Evolutionary conservation across 129 eudicot species (phyloP).

Genomic region (Arctium lappa): DNA sequence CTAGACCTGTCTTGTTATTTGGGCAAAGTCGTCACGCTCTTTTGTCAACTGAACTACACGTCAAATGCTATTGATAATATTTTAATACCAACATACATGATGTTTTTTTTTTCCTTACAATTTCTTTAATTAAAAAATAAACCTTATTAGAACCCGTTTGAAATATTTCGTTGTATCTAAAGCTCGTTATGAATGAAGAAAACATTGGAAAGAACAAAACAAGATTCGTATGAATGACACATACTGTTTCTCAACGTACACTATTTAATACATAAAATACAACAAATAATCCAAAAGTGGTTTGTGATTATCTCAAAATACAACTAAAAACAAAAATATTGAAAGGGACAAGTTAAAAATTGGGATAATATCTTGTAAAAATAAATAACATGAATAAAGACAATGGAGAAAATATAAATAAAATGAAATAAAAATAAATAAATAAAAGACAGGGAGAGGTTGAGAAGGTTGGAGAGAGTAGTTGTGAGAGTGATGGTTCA

Average conservation of each 20-base stretch:
- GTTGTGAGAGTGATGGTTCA: conserved; percentile 22
- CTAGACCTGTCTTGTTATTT: too few relatives aligned
- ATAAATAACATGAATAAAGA: not conserved
- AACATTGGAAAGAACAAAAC: not conserved
- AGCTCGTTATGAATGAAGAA: not conserved
- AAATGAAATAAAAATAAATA: not conserved
- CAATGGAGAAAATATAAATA: not conserved
- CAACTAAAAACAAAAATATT: not conserved
- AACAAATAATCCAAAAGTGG: not conserved
- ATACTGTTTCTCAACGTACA: not conserved
- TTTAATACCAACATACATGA: too few relatives aligned
- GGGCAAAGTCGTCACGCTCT: too few relatives aligned
- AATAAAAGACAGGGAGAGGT: conserved; percentile 3
- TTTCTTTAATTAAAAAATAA: not conserved
- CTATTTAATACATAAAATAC: not conserved
- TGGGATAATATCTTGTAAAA: not conserved
- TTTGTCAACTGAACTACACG: too few relatives aligned
- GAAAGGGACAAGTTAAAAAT: not conserved
- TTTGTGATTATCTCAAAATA: not conserved
- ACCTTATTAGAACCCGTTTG: not conserved
- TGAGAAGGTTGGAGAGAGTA: conserved; percentile 22
- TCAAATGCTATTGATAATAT: not conserved
- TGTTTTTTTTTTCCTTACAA: too few relatives aligned
- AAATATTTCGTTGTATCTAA: not conserved
- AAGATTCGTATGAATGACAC: not conserved